Evolutionary conservation across 805 yeast genomes (phyloP), one percentile per base, ranked within the genome.

Genomic region (Soucietia sequanensis): DNA sequence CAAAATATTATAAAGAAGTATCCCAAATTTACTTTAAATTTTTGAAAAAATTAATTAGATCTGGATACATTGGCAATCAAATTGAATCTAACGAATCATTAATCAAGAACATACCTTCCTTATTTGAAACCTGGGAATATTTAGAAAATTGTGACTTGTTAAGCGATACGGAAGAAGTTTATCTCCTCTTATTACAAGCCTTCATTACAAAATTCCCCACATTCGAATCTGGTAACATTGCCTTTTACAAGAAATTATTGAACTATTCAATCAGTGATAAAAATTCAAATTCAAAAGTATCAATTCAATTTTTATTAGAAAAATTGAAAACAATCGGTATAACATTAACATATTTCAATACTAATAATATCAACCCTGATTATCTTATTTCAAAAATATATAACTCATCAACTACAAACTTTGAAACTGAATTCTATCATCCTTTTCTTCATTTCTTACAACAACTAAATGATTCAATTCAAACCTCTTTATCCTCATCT

Each of bases 1-100:
- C 45, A 35, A 39, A 46, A 24, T 65, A 61, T 47, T 65, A 67
- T 44, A 51, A 47, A 20, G 69, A 66, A 34, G 50, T 66, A 4
- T 49, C 44, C n/a, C 25, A 11, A 7, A 39, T 59, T 11, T 62
- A 42, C 48, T 26, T 52, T 20, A 55, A 51, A 37, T 66, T 62
- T 26, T 27, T 62, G n/a, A 41, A 48, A 21, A 61, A 57, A 39
- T 39, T 60, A 10, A 43, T 62, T 17, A 42, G 40, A 14, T 30
- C 42, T 11, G 47, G 46, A n/a, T 43, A 45, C 27, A 35, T 35
- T n/a, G n/a, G n/a, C n/a, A n/a, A n/a, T n/a, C n/a, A n/a, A n/a
- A n/a, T n/a, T n/a, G n/a, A n/a, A n/a, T n/a, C n/a, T n/a, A n/a
- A n/a, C n/a, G n/a, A n/a, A n/a, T n/a, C n/a, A n/a, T n/a, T n/a